A percentile compares a stretch with the other conserved stretches of the same genome.
Evolutionary conservation across 1,284 basidiomycete genomes (phyloP).

Genomic region (Ganoderma resinaceum): DNA sequence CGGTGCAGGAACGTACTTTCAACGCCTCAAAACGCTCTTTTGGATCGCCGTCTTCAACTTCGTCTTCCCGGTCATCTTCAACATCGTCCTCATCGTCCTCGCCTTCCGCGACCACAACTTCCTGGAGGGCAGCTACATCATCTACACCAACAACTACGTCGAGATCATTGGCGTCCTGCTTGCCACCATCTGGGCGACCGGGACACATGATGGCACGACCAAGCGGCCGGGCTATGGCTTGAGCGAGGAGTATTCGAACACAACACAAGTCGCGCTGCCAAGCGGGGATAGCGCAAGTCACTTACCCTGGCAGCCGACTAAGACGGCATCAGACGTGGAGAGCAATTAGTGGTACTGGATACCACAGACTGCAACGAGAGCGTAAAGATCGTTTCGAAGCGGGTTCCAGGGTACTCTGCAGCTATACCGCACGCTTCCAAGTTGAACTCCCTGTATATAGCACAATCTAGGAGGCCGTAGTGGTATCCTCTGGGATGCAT

Average conservation of each 20-base stretch:
- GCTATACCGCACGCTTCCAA: no score
- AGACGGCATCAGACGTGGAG: background rate
- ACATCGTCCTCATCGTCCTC: conserved; percentile 35
- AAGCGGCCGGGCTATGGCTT: background rate
- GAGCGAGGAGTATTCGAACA: background rate
- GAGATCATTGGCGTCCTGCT: conserved; percentile 34
- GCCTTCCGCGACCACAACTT: conserved; percentile 18
- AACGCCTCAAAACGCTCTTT: conserved; percentile 31
- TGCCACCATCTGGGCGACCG: background rate
- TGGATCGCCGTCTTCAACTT: conserved; percentile 42
- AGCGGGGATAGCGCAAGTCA: background rate
- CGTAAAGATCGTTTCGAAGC: background rate
- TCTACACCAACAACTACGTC: conserved; percentile 28
- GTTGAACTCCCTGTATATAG: no score
- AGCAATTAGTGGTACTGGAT: background rate
- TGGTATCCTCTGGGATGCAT: no score
- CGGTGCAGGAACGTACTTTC: background rate
- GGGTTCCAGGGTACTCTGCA: no score
- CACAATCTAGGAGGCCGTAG: no score
- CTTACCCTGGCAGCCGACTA: background rate
- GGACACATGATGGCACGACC: background rate
- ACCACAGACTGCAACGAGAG: background rate
- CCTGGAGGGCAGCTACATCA: conserved; percentile 23
- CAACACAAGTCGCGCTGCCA: background rate
- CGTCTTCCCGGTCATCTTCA: conserved; percentile 40